These are phyloP conservation scores for Grosmannia clavigera DNA, from an alignment of 2,329 filamentous ascomycete genomes.

Conservation along the genomic window DNA sequence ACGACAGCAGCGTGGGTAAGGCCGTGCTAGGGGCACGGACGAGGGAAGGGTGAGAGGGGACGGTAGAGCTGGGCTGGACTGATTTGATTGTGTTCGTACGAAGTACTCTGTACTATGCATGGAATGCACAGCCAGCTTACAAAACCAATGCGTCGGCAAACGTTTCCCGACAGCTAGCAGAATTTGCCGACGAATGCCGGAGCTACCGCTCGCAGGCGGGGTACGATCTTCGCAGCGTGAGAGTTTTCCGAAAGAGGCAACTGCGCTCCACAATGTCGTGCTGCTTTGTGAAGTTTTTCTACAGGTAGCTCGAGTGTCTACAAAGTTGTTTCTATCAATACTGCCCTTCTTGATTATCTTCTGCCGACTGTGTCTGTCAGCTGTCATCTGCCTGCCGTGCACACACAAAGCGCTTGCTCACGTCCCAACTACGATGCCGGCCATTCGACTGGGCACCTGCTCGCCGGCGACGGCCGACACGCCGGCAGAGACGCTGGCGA, in stretches of 20 bases:
- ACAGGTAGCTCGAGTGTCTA: no score
- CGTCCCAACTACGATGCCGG: constrained; percentile 4
- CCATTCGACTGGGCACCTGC: constrained; percentile 42
- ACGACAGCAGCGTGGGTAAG: constrained; percentile 51
- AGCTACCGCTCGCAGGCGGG: not conserved
- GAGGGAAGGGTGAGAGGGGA: constrained; percentile 5
- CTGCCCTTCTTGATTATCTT: no score
- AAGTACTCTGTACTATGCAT: not conserved
- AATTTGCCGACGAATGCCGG: not conserved
- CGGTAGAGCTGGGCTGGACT: not conserved
- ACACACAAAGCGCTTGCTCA: not conserved
- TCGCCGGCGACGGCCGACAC: constrained; percentile 40
- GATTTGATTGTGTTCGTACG: no score
- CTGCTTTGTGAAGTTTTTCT: not conserved
- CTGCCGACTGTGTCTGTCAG: not conserved
- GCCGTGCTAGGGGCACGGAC: constrained; percentile 42
- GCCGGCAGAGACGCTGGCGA: constrained; percentile 47
- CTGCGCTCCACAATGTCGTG: not conserved
- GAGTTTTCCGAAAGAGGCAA: not conserved
- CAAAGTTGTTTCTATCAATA: no score
- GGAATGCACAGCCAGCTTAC: not conserved
- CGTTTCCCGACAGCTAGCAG: not conserved
- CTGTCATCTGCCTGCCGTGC: no score
- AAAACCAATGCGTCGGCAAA: not conserved
- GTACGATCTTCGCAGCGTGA: not conserved